Base-by-base conservation (phyloP, 2,329 filamentous ascomycete genomes). In the Trichoderma sp. region DNA sequence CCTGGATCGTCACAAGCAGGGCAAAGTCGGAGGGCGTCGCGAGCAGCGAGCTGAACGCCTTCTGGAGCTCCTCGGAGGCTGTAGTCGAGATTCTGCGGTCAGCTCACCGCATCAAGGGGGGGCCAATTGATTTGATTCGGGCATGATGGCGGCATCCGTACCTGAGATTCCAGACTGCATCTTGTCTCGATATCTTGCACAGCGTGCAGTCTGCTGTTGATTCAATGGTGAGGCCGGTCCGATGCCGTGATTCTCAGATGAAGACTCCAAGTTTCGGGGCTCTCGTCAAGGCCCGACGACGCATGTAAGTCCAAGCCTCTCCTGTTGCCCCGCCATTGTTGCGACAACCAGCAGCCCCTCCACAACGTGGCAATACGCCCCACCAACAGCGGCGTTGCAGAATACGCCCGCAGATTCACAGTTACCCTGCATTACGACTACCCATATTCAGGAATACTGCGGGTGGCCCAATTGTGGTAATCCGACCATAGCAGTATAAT, bases 91-190 rank as follows among this genome's bases (percentile, higher is more conserved):
- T 60, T 73, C 71, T 73, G 41, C 45, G 41, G 66, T 75, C 50
- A 75, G 74, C 74, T 56, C 64, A 71, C 53, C 71, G 33, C 53
- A 50, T 56, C 38, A 59, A 63, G n/a, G 27, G 38, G 38, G 71
- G 50, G 53, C 69, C 41, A 41, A 56, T 65, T 53, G 60, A 24
- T 53, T 6, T 21, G 50, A 56, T 24, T 21, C 5, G 21, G 33
- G 21, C 33, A 41, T 67, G 3, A 24, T 14, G 33, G 33, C 64
- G 29, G 56, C 72, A 31, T 74, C 64, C 53, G 68, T 87, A 93
- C 93, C 93, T 85, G 92, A 91, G 80, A 95, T 95, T 84, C 93
- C 93, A 45, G 93, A 95, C 87, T 95, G 93, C 93, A 95, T 95
- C 71, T 76, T 83, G 75, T 21, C 33, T 16, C 6, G 14, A 16